A percentile compares a stretch with the other conserved stretches of the same genome.
These are phyloP conservation scores for Amanita muscaria DNA, from an alignment of 768 basidiomycete species.

Conservation along the genomic window DNA sequence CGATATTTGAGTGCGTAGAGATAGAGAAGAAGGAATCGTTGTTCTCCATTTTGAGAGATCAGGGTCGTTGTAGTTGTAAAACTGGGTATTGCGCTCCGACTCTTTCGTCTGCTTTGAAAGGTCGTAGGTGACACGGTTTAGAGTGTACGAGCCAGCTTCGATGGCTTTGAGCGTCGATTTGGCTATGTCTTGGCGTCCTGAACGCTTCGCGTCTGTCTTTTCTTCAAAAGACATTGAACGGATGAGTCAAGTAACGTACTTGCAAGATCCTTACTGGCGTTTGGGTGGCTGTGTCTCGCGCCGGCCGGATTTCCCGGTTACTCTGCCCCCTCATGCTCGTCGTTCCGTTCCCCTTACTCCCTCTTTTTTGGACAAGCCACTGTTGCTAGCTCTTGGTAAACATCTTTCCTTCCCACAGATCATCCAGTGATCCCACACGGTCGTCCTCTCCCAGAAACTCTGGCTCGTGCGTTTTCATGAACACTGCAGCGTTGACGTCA, in stretches of 20 bases:
- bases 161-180: slow-evolving; percentile 42
- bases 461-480: too few relatives aligned
- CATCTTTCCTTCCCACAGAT: too few relatives aligned
- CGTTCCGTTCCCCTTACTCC: too few relatives aligned
- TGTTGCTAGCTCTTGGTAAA: too few relatives aligned
- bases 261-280: too few relatives aligned
- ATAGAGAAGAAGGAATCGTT: slow-evolving; percentile 2
- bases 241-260: background rate
- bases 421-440: too few relatives aligned
- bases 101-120: slow-evolving; percentile 18
- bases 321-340: too few relatives aligned
- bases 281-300: too few relatives aligned
- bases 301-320: too few relatives aligned
- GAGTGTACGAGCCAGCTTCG: slow-evolving; percentile 30
- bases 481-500: too few relatives aligned
- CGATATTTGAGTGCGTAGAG: slow-evolving; percentile 27
- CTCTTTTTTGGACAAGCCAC: too few relatives aligned
- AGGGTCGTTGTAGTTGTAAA: slow-evolving; percentile 39
- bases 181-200: slow-evolving; percentile 34
- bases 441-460: too few relatives aligned
- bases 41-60: slow-evolving; percentile 39
- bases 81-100: slow-evolving; percentile 36
- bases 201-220: slow-evolving; percentile 16
- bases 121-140: slow-evolving; percentile 22
- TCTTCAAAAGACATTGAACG: slow-evolving; percentile 1